These are phyloP conservation scores for Kondoa malvinella DNA, from an alignment of 768 basidiomycete genomes.

Conservation along the genomic window DNA sequence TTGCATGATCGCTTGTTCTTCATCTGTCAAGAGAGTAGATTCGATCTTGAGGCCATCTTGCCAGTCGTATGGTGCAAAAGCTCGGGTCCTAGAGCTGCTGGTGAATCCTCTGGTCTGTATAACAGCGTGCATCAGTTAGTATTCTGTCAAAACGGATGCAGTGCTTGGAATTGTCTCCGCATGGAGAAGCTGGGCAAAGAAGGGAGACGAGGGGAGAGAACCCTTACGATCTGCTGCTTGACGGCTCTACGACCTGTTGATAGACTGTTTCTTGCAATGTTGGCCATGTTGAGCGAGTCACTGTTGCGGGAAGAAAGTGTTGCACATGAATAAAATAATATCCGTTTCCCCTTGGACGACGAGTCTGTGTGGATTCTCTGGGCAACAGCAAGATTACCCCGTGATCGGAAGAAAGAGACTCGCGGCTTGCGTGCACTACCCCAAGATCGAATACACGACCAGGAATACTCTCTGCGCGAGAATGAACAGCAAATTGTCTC, in stretches of 20 bases:
- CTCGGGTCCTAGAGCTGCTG: neutral
- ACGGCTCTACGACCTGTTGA: neutral
- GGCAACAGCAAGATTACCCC: too few species aligned
- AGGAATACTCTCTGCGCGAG: too few species aligned
- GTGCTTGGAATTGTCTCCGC: neutral
- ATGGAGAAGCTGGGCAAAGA: neutral
- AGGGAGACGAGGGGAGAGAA: neutral
- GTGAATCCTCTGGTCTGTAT: too few species aligned
- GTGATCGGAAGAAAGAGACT: too few species aligned
- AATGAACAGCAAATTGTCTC: too few species aligned
- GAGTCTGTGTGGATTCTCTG: too few species aligned
- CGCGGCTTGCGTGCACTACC: too few species aligned
- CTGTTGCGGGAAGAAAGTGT: too few species aligned
- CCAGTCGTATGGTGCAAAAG: conserved; percentile 32
- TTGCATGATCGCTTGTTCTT: conserved; percentile 77
- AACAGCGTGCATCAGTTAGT: too few species aligned
- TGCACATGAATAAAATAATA: too few species aligned
- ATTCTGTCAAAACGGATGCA: neutral
- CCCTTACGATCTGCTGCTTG: neutral
- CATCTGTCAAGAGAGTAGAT: conserved; percentile 57
- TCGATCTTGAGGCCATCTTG: conserved; percentile 64
- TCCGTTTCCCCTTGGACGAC: too few species aligned
- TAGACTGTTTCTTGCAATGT: neutral
- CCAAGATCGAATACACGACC: too few species aligned
- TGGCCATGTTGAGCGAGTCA: neutral